Conservation (phyloP, 2,329 filamentous ascomycete species). For the Epichloe elymi region DNA sequence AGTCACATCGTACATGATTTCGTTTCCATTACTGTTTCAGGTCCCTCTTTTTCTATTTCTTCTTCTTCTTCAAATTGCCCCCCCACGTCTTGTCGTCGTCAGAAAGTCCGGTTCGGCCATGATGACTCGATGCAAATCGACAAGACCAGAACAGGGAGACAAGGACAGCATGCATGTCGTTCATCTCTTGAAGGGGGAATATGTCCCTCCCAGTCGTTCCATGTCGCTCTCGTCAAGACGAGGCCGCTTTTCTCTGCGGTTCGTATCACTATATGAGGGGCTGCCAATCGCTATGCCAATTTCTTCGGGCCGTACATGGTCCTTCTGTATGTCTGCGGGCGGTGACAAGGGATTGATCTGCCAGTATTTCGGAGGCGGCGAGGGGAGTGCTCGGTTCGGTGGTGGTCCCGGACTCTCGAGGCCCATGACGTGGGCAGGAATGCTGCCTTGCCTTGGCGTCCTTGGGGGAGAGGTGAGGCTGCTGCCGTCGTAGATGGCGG, state of each 20-base stretch:
- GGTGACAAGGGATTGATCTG: constrained; percentile 3
- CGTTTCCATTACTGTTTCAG: background rate
- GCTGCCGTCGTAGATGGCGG: background rate
- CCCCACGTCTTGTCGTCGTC: background rate
- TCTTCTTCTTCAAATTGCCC: background rate
- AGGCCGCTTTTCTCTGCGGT: constrained; percentile 6
- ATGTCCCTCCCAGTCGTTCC: constrained; percentile 6
- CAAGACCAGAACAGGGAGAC: background rate
- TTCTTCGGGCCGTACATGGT: background rate
- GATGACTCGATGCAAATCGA: background rate
- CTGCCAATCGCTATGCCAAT: constrained; percentile 4
- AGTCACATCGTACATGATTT: background rate
- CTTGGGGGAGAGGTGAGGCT: constrained; percentile 1
- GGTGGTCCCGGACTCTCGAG: constrained; percentile 28
- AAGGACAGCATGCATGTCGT: background rate
- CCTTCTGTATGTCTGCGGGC: background rate
- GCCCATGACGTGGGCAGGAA: constrained; percentile 8
- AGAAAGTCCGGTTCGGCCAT: no score
- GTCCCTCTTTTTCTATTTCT: no score
- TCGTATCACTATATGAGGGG: background rate
- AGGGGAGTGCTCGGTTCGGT: constrained; percentile 30
- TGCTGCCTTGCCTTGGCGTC: background rate
- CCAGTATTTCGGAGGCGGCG: constrained; percentile 12
- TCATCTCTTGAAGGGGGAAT: constrained; percentile 3
- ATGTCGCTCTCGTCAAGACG: constrained; percentile 12